Evolutionary conservation across 2,329 filamentous ascomycete species (phyloP).

Genomic region (Colletotrichum cereale): DNA sequence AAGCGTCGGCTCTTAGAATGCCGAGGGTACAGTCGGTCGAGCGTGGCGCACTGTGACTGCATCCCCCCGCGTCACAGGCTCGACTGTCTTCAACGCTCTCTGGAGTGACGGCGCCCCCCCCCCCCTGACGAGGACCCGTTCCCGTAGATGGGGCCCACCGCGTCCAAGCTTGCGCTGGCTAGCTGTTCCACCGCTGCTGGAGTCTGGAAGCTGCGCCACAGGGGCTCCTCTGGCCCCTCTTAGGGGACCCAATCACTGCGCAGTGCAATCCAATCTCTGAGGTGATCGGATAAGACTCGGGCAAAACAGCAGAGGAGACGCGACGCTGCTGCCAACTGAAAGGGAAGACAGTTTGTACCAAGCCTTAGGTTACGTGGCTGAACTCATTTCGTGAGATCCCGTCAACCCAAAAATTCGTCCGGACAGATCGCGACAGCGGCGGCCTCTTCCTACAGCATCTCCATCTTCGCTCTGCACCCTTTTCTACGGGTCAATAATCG

Average conservation of each 20-base stretch:
- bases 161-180: slow-evolving; percentile 10
- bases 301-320: slow-evolving; percentile 20
- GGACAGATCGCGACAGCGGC: slow-evolving; percentile 38
- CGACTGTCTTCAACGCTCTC: not conserved
- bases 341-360: slow-evolving; percentile 12
- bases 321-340: slow-evolving; percentile 8
- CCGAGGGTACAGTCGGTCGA: slow-evolving; percentile 45
- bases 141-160: slow-evolving; percentile 11
- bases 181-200: not conserved
- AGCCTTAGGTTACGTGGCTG: slow-evolving; percentile 44
- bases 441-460: slow-evolving; percentile 23
- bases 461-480: not conserved
- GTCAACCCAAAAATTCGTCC: slow-evolving; percentile 38
- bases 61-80: slow-evolving; percentile 37
- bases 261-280: slow-evolving; percentile 13
- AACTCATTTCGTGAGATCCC: slow-evolving; percentile 30
- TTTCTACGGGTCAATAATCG: slow-evolving; percentile 1
- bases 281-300: slow-evolving; percentile 35
- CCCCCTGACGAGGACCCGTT: slow-evolving; percentile 10
- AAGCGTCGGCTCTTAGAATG: slow-evolving; percentile 47
- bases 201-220: slow-evolving; percentile 27
- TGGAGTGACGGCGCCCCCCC: not conserved
- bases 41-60: slow-evolving; percentile 21
- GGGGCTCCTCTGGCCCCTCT: not conserved
- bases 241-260: slow-evolving; percentile 24